These are phyloP conservation scores for Microstegium vimineum DNA, from an alignment of 176 grass and related monocot genomes.

Conservation along the genomic window DNA sequence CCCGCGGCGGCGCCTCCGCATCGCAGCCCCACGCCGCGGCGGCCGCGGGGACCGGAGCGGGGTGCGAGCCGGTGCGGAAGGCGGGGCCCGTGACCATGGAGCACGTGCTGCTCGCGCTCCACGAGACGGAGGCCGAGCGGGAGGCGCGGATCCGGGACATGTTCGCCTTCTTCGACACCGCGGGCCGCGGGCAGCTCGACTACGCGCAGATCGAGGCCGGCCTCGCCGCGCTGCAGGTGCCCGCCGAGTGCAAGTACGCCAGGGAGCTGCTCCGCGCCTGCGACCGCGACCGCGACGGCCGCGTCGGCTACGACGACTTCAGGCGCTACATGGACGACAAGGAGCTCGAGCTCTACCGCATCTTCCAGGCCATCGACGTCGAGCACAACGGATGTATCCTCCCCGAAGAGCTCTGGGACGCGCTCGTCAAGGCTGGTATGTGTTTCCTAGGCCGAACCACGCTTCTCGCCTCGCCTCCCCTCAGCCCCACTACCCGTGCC, in stretches of 20 bases:
- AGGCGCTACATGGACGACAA: slow-evolving; percentile 93
- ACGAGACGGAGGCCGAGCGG: slow-evolving; percentile 82
- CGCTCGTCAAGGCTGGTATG: slow-evolving; percentile 93
- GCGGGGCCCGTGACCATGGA: slow-evolving; percentile 79
- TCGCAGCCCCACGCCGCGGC: background rate
- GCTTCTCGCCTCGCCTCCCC: background rate
- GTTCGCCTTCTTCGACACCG: slow-evolving; percentile 79
- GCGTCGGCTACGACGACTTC: slow-evolving; percentile 86
- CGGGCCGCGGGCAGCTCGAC: slow-evolving; percentile 71
- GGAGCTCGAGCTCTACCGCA: slow-evolving; percentile 97
- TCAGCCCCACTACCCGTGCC: background rate
- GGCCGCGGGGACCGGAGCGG: background rate
- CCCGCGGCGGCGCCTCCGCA: background rate
- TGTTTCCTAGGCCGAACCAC: background rate
- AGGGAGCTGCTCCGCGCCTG: slow-evolving; percentile 84
- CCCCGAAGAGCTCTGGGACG: slow-evolving; percentile 95
- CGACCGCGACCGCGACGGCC: slow-evolving; percentile 81
- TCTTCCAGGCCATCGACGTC: slow-evolving; percentile 98
- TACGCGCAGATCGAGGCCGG: slow-evolving; percentile 93
- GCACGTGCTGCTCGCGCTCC: slow-evolving; percentile 74
- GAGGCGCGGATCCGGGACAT: slow-evolving; percentile 87
- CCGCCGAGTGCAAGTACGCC: slow-evolving; percentile 87
- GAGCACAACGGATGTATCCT: slow-evolving; percentile 95
- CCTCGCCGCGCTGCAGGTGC: slow-evolving; percentile 68
- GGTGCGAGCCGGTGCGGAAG: slow-evolving; percentile 62